These are phyloP conservation scores for Cladochytrium replicatum DNA, from an alignment of 192 early-diverging fungal genomes.

Conservation along the genomic window DNA sequence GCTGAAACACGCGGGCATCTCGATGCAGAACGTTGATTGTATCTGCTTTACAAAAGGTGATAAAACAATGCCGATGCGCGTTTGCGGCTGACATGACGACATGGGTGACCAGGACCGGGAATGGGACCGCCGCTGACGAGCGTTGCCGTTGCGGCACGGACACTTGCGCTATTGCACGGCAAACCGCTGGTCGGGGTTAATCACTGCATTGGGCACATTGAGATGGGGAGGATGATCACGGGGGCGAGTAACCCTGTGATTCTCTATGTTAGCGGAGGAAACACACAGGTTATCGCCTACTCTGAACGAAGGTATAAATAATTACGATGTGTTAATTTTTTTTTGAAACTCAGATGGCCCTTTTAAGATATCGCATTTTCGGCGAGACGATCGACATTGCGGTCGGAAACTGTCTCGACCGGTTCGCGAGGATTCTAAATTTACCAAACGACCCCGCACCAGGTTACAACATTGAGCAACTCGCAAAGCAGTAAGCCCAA, in stretches of 20 bases:
- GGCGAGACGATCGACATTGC: slow-evolving; percentile 98
- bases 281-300: slow-evolving; percentile 99
- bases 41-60: slow-evolving; percentile 92
- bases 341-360: neutral
- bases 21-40: slow-evolving; percentile 68
- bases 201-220: slow-evolving; percentile 98
- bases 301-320: slow-evolving; percentile 76
- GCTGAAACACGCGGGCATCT: slow-evolving; percentile 61
- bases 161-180: slow-evolving; percentile 81
- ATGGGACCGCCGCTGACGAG: slow-evolving; percentile 94
- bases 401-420: slow-evolving; percentile 94
- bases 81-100: too few species aligned
- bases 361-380: slow-evolving; percentile 78
- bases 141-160: slow-evolving; percentile 87
- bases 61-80: neutral
- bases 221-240: slow-evolving; percentile 97
- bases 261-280: slow-evolving; percentile 94
- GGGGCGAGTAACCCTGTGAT: slow-evolving; percentile 90
- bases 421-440: slow-evolving; percentile 89
- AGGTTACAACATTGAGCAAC: slow-evolving; percentile 96
- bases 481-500: slow-evolving; percentile 64
- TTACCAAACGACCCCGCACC: slow-evolving; percentile 94
- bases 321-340: neutral
- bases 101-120: slow-evolving; percentile 62
- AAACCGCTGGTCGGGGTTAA: slow-evolving; percentile 92